phyloP scores from a whole-genome alignment of 768 basidiomycete genomes.

The Crassisporium funariophilum region DNA sequence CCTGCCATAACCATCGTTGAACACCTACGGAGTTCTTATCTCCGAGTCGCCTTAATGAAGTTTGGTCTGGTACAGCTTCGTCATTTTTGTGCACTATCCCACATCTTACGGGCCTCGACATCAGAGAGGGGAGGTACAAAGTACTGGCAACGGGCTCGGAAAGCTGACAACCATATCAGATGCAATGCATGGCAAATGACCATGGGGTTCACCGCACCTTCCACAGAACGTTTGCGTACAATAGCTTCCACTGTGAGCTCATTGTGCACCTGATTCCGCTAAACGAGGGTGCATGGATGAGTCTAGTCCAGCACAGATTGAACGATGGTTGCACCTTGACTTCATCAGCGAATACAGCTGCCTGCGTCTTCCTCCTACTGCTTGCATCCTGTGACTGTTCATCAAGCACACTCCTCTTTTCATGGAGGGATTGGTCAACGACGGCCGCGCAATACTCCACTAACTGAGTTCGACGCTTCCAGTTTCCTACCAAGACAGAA shows the following conservation, averaged over 20 bases:
- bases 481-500: constrained; percentile 46
- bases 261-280: constrained; percentile 77
- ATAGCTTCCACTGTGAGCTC: constrained; percentile 75
- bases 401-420: constrained; percentile 52
- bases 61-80: not conserved
- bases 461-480: constrained; percentile 74
- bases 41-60: too few species aligned
- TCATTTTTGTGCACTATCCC: constrained; percentile 30
- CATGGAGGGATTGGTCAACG: constrained; percentile 62
- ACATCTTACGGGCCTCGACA: constrained; percentile 45
- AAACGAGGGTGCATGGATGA: not conserved
- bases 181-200: not conserved
- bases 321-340: constrained; percentile 80
- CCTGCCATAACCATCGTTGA: too few species aligned
- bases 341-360: constrained; percentile 62
- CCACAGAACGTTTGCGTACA: constrained; percentile 66
- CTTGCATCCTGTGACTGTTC: constrained; percentile 44
- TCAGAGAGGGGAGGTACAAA: constrained; percentile 69
- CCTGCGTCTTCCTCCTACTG: constrained; percentile 53
- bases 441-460: constrained; percentile 76
- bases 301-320: too few species aligned
- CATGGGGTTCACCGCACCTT: constrained; percentile 50
- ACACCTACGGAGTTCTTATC: too few species aligned
- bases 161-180: constrained; percentile 48
- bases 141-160: constrained; percentile 77